phyloP scores from a whole-genome alignment of 495 filamentous ascomycete genomes.

The Chaetomium fimeti region DNA sequence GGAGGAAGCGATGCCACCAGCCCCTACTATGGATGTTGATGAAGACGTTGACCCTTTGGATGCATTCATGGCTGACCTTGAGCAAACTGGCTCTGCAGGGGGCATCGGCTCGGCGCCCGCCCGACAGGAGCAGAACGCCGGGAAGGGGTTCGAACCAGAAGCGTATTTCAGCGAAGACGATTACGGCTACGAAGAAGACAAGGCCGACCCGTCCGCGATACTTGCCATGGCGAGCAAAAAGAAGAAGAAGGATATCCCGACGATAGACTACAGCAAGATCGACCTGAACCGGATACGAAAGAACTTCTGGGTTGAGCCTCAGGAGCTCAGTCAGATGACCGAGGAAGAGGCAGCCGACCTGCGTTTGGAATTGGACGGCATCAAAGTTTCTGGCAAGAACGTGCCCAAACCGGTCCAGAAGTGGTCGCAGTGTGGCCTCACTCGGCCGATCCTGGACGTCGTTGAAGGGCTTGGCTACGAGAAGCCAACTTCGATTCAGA shows the following conservation, averaged over 20 bases:
- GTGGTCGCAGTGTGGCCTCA: constrained; percentile 93
- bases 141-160: constrained; percentile 64
- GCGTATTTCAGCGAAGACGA: constrained; percentile 86
- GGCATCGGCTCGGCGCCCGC: constrained; percentile 42
- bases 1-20: constrained; percentile 33
- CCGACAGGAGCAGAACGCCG: constrained; percentile 36
- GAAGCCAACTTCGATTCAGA: constrained; percentile 87
- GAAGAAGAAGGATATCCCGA: constrained; percentile 95
- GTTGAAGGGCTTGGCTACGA: constrained; percentile 82
- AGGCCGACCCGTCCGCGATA: constrained; percentile 73
- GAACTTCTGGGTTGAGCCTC: constrained; percentile 89
- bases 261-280: constrained; percentile 78
- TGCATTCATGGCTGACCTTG: constrained; percentile 88
- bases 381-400: constrained; percentile 83
- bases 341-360: constrained; percentile 80
- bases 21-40: constrained; percentile 52
- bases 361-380: constrained; percentile 85
- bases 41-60: constrained; percentile 91
- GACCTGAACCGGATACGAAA: constrained; percentile 85
- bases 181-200: constrained; percentile 68
- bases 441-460: constrained; percentile 82
- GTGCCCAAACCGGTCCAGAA: constrained; percentile 91
- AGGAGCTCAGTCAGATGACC: constrained; percentile 78
- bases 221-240: constrained; percentile 84
- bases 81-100: constrained; percentile 26